Evolutionary conservation across 176 grass and related monocot species (phyloP).

Genomic region (Avena eriantha): DNA sequence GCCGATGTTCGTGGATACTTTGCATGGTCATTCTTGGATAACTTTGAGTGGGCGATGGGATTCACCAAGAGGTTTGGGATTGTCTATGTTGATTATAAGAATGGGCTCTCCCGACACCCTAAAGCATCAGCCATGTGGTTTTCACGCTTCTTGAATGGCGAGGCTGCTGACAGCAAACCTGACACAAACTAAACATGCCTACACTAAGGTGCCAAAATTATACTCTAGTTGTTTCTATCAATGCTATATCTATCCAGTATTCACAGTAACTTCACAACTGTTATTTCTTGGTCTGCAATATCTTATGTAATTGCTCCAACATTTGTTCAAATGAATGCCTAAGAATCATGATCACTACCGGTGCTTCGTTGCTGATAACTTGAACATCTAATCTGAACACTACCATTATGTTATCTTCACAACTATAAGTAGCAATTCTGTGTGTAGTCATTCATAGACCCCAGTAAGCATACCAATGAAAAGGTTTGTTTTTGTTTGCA

Average conservation of each 20-base stretch:
- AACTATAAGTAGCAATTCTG: not conserved
- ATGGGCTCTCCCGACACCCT: constrained; percentile 12
- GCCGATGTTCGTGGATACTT: constrained; percentile 86
- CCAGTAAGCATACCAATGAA: not conserved
- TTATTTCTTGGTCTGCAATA: not conserved
- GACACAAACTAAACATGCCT: not conserved
- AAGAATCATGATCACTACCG: not conserved
- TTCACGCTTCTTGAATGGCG: constrained; percentile 1
- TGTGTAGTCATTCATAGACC: not conserved
- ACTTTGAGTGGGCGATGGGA: constrained; percentile 97
- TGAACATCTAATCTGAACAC: not conserved
- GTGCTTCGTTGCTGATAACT: not conserved
- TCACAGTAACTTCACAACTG: not conserved
- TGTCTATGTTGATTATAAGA: constrained; percentile 34
- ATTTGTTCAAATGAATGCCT: not conserved
- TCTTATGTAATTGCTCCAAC: not conserved
- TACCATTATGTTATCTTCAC: not conserved
- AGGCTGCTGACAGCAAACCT: not conserved
- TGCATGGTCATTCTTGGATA: constrained; percentile 92
- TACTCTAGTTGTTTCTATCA: not conserved
- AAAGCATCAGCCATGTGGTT: constrained; percentile 37
- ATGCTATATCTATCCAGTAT: not conserved
- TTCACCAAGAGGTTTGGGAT: constrained; percentile 75
- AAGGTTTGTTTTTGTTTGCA: not conserved
- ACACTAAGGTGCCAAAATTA: not conserved